phyloP scores from a whole-genome alignment of 2,329 filamentous ascomycete species.

The Fusarium nurragi region DNA sequence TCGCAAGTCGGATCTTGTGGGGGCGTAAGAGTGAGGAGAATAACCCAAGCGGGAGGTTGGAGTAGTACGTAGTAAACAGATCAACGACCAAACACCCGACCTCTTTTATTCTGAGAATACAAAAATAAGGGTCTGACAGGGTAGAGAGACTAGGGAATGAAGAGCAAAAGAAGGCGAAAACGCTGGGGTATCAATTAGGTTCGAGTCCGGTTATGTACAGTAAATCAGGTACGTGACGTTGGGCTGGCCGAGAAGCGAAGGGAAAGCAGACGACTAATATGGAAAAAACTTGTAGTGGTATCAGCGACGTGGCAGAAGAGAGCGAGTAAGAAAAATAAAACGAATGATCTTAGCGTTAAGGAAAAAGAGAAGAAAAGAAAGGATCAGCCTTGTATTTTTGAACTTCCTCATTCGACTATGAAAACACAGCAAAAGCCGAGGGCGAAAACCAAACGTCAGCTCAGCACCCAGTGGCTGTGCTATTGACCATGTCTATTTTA shows the following conservation, averaged over 20 bases:
- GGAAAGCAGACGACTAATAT: constrained; percentile 12
- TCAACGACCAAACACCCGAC: constrained; percentile 5
- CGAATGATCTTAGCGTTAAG: not conserved
- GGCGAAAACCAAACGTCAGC: constrained; percentile 44
- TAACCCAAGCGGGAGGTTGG: constrained; percentile 18
- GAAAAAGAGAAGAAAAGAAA: constrained; percentile 3
- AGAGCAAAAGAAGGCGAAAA: not conserved
- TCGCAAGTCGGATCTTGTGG: constrained; percentile 14
- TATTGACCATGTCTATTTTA: constrained; percentile 4
- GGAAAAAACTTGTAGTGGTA: not conserved
- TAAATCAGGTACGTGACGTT: constrained; percentile 3
- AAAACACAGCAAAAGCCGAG: constrained; percentile 4
- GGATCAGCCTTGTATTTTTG: constrained; percentile 14
- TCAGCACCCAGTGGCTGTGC: constrained; percentile 37
- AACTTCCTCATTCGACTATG: not conserved
- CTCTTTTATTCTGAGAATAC: constrained; percentile 2
- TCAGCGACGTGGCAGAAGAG: constrained; percentile 21
- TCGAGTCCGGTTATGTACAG: not conserved
- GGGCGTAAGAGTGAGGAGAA: constrained; percentile 12
- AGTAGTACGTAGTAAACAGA: constrained; percentile 12
- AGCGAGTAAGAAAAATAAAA: constrained; percentile 1
- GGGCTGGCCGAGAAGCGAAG: constrained; percentile 8
- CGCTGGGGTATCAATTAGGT: constrained; percentile 16
- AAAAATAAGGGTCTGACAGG: constrained; percentile 1
- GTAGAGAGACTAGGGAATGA: not conserved